Base-by-base conservation (phyloP, 345 rosid species). In the Lepidium sativum region DNA sequence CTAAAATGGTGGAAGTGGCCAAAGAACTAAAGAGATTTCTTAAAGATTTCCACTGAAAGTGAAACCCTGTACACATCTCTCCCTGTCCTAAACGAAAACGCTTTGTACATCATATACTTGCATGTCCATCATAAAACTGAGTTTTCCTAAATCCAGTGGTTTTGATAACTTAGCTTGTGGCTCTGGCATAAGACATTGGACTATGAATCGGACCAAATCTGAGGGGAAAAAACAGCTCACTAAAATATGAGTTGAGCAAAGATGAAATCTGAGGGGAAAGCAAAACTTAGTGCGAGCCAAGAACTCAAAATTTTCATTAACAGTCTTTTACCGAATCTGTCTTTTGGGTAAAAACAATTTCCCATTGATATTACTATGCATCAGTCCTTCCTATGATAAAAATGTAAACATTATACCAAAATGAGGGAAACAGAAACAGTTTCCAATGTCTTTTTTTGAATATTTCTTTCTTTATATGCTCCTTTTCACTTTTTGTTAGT, bases 401-500 rank as follows among this genome's bases (percentile, higher is more conserved):
- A 10, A 65, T 21, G 66, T 65, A 71, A 64, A 41, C 53, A 48
- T 71, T 64, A 40, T 56, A 33, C 70, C 70, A 56, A 71, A 71
- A 63, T 64, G 32, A 71, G 69, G 52, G 68, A 53, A 59, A 54
- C 11, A 53, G 9, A 69, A 62, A 54, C 40, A 70, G 3, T 56
- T 50, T 31, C 70, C 70, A 32, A 66, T 16, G 39, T 42, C n/a
- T 39, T 6, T 39, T 42, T 42, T 57, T 56, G 2, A 39, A 55
- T 54, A 15, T 38, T 53, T 29, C 41, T 62, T 49, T 57, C 60
- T 64, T 58, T 71, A 21, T 55, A 64, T 56, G 53, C 60, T 57
- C 53, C 23, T 49, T 65, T 50, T 40, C 75, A 63, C 59, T 56
- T 54, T 63, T 64, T 72, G 76, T 72, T 72, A 72, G 70, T 72